A percentile compares a stretch with the other conserved stretches of the same genome.
Evolutionary conservation across 2,329 filamentous ascomycete species (phyloP).

Genomic region (Chaetoscypha palmicola): DNA sequence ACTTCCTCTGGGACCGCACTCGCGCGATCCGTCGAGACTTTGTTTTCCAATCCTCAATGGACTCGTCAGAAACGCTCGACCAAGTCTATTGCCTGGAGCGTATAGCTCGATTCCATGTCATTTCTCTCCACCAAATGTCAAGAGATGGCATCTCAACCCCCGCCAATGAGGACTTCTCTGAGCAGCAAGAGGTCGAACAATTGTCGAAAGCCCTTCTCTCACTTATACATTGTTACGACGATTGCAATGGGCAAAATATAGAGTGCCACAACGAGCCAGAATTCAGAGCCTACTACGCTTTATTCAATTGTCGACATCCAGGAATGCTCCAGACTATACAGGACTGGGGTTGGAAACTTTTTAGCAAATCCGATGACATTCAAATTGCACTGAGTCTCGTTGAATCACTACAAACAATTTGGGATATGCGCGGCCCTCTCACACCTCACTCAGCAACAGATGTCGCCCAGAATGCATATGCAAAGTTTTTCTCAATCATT

Average conservation of each 20-base stretch:
- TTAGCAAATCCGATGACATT: constrained; percentile 51
- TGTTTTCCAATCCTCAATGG: constrained; percentile 57
- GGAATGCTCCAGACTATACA: constrained; percentile 47
- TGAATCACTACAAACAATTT: constrained; percentile 52
- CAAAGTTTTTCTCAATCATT: constrained; percentile 54
- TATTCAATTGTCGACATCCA: constrained; percentile 54
- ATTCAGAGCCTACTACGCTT: constrained; percentile 57
- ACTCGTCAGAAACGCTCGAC: constrained; percentile 44
- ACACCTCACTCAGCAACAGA: constrained; percentile 34
- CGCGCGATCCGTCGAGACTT: constrained; percentile 62
- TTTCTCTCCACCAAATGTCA: constrained; percentile 56
- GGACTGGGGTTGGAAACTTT: constrained; percentile 50
- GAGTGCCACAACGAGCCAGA: constrained; percentile 56
- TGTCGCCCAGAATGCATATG: constrained; percentile 42
- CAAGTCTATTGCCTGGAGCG: constrained; percentile 59
- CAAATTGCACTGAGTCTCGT: constrained; percentile 54
- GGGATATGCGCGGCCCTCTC: constrained; percentile 50
- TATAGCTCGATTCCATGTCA: constrained; percentile 61
- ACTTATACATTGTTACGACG: constrained; percentile 58
- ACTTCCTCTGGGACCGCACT: constrained; percentile 62
- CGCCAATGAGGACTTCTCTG: constrained; percentile 51
- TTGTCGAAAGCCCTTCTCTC: constrained; percentile 59
- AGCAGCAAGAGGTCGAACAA: constrained; percentile 62
- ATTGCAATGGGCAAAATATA: constrained; percentile 52
- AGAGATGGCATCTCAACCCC: constrained; percentile 41